Percentiles rank a stretch among this genome's conserved stretches.
These are phyloP conservation scores for Suillus cothurnatus DNA, from an alignment of 768 basidiomycete genomes.

Conservation along the genomic window DNA sequence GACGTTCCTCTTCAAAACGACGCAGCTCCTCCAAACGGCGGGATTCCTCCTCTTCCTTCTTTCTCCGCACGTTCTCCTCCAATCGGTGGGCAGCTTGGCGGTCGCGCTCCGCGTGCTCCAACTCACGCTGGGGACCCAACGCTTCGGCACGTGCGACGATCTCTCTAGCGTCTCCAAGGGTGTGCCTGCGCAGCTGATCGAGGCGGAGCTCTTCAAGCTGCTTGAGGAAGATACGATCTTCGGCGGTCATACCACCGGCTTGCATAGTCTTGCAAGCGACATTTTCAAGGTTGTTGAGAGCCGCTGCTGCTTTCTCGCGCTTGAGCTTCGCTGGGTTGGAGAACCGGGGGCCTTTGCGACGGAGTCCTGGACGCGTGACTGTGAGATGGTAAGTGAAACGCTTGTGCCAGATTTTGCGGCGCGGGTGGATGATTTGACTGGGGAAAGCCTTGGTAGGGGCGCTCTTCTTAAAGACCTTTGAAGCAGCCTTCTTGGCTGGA, in stretches of 20 bases:
- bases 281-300: conserved; percentile 8
- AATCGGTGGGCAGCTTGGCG: conserved; percentile 17
- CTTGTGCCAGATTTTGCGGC: conserved; percentile 22
- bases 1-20: conserved; percentile 12
- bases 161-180: conserved; percentile 26
- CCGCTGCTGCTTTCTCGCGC: conserved; percentile 4
- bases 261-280: conserved; percentile 18
- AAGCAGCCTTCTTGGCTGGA: neutral
- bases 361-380: conserved; percentile 3
- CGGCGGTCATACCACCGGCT: conserved; percentile 14
- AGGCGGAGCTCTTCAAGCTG: conserved; percentile 22
- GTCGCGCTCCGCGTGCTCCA: conserved; percentile 24
- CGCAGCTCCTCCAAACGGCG: conserved; percentile 25
- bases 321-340: neutral
- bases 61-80: conserved; percentile 15
- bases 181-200: conserved; percentile 15
- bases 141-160: conserved; percentile 23
- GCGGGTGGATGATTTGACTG: neutral
- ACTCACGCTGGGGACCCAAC: conserved; percentile 13
- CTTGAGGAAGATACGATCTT: conserved; percentile 28
- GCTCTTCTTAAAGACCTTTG: neutral
- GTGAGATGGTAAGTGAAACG: conserved; percentile 18
- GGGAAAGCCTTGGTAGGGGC: neutral
- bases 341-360: conserved; percentile 10
- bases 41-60: conserved; percentile 15